These are phyloP conservation scores for Pyricularia sp. DNA, from an alignment of 2,329 filamentous ascomycete genomes.

Conservation along the genomic window DNA sequence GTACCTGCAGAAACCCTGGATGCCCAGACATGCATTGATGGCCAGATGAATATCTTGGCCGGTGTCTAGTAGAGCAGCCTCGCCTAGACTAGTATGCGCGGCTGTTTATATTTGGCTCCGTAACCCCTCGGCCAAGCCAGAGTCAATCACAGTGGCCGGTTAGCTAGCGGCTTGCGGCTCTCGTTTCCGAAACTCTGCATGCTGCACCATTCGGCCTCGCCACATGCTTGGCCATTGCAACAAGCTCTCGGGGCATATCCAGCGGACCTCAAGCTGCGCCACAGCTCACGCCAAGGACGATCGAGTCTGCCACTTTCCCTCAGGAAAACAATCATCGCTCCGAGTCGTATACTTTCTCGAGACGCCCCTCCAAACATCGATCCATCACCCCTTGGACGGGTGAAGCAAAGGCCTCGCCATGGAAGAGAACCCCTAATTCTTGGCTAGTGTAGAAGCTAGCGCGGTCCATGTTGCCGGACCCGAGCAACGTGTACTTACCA, in stretches of 20 bases:
- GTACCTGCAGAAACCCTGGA: not conserved
- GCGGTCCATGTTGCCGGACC: conserved; percentile 76
- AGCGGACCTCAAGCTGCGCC: not conserved
- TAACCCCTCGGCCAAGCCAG: not conserved
- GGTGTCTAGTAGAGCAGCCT: not conserved
- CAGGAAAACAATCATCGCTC: not conserved
- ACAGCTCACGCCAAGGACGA: not conserved
- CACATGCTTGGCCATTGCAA: not conserved
- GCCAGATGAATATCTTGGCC: not conserved
- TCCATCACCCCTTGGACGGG: conserved; percentile 20
- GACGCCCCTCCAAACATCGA: conserved; percentile 22
- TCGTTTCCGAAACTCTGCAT: not conserved
- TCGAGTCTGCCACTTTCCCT: not conserved
- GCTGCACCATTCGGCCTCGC: not conserved
- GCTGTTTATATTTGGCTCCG: not conserved
- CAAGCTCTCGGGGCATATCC: not conserved
- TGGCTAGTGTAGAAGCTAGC: conserved; percentile 84
- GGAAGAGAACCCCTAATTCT: conserved; percentile 61
- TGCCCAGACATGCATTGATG: not conserved
- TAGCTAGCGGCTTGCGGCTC: not conserved
- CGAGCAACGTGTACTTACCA: conserved; percentile 55
- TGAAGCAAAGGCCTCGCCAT: conserved; percentile 23
- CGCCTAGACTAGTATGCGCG: not conserved
- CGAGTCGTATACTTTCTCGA: conserved; percentile 21
- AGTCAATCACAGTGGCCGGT: not conserved